These are phyloP conservation scores for Dendrobium catenatum DNA, from an alignment of 106 monocot genomes.

Conservation along the genomic window DNA sequence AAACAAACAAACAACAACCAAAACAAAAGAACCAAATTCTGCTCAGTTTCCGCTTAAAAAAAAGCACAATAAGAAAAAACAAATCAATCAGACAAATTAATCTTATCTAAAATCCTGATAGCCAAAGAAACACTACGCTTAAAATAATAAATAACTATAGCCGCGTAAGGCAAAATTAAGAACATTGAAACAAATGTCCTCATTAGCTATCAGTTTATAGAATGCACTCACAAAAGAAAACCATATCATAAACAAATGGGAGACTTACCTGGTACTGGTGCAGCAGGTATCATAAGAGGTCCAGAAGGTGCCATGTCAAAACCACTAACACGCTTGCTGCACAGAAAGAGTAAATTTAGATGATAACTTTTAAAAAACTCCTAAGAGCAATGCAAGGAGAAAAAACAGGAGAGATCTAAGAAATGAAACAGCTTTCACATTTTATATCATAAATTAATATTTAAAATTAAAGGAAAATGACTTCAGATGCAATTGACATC, in stretches of 20 bases:
- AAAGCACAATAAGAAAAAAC: not conserved
- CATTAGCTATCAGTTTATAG: not conserved
- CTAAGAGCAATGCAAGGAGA: not conserved
- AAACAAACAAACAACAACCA: constrained; percentile 39
- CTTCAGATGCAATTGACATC: not conserved
- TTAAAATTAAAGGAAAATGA: not conserved
- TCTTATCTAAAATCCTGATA: not conserved
- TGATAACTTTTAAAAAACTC: not conserved
- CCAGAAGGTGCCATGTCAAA: constrained; percentile 12
- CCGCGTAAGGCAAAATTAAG: not conserved
- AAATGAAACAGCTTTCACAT: not conserved
- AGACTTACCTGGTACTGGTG: not conserved
- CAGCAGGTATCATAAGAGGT: constrained; percentile 6
- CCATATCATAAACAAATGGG: not conserved
- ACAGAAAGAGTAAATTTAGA: not conserved
- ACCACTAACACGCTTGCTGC: constrained; percentile 7
- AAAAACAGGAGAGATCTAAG: too few relatives aligned
- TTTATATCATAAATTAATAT: not conserved
- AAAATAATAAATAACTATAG: not conserved
- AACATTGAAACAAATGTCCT: not conserved
- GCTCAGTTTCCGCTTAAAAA: constrained; percentile 10
- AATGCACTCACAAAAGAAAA: not conserved
- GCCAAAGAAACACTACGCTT: not conserved
- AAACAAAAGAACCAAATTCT: constrained; percentile 11
- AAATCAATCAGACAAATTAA: not conserved